Percentiles rank a stretch among this genome's conserved stretches.
These are phyloP conservation scores for Cystobasidium pallidum DNA, from an alignment of 1,284 basidiomycete genomes.

Conservation along the genomic window DNA sequence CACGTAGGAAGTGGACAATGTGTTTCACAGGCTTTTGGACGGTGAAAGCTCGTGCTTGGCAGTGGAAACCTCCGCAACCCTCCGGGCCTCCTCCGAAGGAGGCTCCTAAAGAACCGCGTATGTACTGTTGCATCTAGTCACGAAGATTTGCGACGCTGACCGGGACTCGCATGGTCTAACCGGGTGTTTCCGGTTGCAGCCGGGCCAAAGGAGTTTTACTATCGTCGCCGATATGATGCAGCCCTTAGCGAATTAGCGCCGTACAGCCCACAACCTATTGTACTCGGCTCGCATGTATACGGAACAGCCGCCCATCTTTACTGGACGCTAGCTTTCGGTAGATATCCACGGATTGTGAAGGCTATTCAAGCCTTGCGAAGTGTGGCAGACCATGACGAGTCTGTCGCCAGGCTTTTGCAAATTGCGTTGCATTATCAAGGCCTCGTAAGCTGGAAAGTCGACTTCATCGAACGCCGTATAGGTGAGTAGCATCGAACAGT, in stretches of 20 bases:
- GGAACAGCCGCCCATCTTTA: constrained; percentile 20
- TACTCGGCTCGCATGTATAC: constrained; percentile 3
- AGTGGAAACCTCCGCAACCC: neutral
- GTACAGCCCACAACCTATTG: constrained; percentile 3
- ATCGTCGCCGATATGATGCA: constrained; percentile 8
- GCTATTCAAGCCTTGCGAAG: constrained; percentile 2
- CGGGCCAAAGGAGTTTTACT: constrained; percentile 1
- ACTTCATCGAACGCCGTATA: neutral
- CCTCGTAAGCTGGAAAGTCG: neutral
- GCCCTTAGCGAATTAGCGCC: neutral
- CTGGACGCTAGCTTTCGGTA: constrained; percentile 9
- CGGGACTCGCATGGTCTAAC: too few species aligned
- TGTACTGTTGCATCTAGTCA: neutral
- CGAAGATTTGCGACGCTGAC: too few species aligned
- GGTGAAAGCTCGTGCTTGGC: neutral
- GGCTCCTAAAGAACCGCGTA: neutral
- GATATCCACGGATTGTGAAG: neutral
- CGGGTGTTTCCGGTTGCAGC: neutral
- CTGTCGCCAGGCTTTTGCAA: constrained; percentile 7
- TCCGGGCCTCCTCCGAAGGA: neutral
- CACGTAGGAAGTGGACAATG: too few species aligned
- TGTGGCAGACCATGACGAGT: constrained; percentile 13
- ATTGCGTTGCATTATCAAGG: constrained; percentile 8
- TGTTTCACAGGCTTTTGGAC: constrained; percentile 6
- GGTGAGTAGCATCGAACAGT: neutral